Conservation (phyloP, 225 moss, liverwort and hornwort species). For the Bryoerythrophyllum caledonicum region DNA sequence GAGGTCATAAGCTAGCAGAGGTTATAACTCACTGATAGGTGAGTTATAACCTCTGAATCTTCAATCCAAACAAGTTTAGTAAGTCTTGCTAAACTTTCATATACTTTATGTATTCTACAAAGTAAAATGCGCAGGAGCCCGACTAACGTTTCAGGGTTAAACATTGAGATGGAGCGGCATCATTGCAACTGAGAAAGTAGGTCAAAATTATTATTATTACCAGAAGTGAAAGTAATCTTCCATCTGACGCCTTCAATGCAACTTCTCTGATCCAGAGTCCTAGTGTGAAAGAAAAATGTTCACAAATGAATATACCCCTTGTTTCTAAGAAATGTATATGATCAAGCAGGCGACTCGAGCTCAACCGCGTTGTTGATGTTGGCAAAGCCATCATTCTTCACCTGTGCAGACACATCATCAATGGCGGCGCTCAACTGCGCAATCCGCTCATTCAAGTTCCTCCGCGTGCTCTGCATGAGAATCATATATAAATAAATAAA, state of each 20-base stretch:
- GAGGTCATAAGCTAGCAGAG: too few species aligned
- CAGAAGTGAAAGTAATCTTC: conserved; percentile 14
- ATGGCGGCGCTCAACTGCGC: conserved; percentile 95
- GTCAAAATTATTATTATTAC: not conserved
- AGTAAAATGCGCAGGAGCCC: too few species aligned
- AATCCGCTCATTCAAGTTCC: conserved; percentile 91
- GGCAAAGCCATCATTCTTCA: conserved; percentile 71
- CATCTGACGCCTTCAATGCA: conserved; percentile 3
- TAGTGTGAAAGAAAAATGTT: conserved; percentile 25
- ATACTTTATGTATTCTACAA: too few species aligned
- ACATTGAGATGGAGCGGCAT: not conserved
- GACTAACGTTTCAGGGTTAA: too few species aligned
- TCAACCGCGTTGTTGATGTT: conserved; percentile 61
- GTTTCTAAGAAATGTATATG: not conserved
- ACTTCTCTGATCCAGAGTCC: conserved; percentile 21
- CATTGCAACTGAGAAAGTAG: not conserved
- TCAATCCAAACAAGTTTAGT: too few species aligned
- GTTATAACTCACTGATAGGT: too few species aligned
- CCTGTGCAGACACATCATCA: conserved; percentile 88
- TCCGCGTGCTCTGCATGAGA: conserved; percentile 69
- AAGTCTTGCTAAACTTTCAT: too few species aligned
- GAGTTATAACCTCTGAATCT: too few species aligned
- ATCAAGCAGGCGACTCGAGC: conserved; percentile 36
- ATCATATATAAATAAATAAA: not conserved
- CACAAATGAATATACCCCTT: conserved; percentile 31